A percentile compares a stretch with the other conserved stretches of the same genome.
These are phyloP conservation scores for Emydomyces testavorans DNA, from an alignment of 2,329 filamentous ascomycete species.

Conservation along the genomic window DNA sequence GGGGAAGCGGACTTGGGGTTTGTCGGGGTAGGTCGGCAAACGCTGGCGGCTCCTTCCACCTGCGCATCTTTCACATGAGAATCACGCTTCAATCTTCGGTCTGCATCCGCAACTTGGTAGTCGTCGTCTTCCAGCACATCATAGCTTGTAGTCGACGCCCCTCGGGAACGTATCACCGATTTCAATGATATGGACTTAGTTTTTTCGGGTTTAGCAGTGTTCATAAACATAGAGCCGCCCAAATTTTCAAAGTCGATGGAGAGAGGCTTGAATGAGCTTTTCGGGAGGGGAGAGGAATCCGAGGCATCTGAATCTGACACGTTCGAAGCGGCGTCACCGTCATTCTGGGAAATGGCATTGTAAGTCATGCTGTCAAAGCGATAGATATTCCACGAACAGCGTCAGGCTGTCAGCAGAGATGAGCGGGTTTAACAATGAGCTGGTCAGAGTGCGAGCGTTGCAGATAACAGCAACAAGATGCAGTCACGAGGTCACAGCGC, in stretches of 20 bases:
- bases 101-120: constrained; percentile 28
- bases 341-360: constrained; percentile 34
- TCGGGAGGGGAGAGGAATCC: constrained; percentile 22
- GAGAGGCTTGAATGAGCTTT: constrained; percentile 23
- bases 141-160: constrained; percentile 26
- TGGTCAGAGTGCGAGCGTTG: neutral
- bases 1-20: neutral
- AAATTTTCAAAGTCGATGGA: constrained; percentile 26
- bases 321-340: constrained; percentile 31
- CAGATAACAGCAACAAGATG: neutral
- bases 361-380: constrained; percentile 29
- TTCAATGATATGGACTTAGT: constrained; percentile 16
- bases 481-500: neutral
- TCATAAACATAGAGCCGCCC: constrained; percentile 22
- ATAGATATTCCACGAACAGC: constrained; percentile 10
- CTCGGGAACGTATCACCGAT: constrained; percentile 15
- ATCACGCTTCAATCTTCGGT: constrained; percentile 9
- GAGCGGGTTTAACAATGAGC: neutral
- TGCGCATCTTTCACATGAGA: constrained; percentile 5
- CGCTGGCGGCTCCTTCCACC: neutral
- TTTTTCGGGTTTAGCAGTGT: constrained; percentile 23
- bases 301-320: constrained; percentile 28
- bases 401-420: neutral
- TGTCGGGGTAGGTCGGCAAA: neutral
- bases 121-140: constrained; percentile 39